A percentile compares a stretch with the other conserved stretches of the same genome.
phyloP scores from a whole-genome alignment of 2,329 filamentous ascomycete genomes.

The Talaromyces sp. region DNA sequence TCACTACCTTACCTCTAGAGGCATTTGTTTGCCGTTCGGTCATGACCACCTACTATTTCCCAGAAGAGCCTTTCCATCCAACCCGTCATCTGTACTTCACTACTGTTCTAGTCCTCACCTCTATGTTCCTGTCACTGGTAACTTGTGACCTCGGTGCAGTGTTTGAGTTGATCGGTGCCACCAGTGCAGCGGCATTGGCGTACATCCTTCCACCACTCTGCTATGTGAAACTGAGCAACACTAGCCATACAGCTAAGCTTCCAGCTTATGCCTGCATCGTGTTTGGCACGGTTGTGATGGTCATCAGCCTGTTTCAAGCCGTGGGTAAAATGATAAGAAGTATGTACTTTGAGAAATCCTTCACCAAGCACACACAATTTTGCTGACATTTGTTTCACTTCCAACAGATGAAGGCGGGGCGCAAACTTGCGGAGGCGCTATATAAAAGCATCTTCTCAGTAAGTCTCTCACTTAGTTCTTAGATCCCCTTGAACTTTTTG shows the following conservation, averaged over 20 bases:
- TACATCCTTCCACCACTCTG: constrained; percentile 94
- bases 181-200: constrained; percentile 86
- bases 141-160: constrained; percentile 93
- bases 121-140: constrained; percentile 72
- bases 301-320: constrained; percentile 71
- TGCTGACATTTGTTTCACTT: constrained; percentile 18
- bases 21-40: constrained; percentile 97
- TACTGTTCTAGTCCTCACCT: constrained; percentile 71
- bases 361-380: background rate
- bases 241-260: constrained; percentile 69
- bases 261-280: constrained; percentile 67
- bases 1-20: constrained; percentile 92
- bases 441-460: constrained; percentile 18
- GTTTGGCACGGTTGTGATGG: constrained; percentile 78
- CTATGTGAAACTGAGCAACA: constrained; percentile 85
- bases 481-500: background rate
- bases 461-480: background rate
- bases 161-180: constrained; percentile 93
- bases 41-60: constrained; percentile 81
- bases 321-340: constrained; percentile 60
- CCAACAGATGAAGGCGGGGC: constrained; percentile 34
- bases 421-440: constrained; percentile 27
- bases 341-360: constrained; percentile 25
- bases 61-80: constrained; percentile 71
- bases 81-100: constrained; percentile 84